Evolutionary conservation across 208 protist genomes (phyloP).

Genomic region (Tritrichomonas foetus): DNA sequence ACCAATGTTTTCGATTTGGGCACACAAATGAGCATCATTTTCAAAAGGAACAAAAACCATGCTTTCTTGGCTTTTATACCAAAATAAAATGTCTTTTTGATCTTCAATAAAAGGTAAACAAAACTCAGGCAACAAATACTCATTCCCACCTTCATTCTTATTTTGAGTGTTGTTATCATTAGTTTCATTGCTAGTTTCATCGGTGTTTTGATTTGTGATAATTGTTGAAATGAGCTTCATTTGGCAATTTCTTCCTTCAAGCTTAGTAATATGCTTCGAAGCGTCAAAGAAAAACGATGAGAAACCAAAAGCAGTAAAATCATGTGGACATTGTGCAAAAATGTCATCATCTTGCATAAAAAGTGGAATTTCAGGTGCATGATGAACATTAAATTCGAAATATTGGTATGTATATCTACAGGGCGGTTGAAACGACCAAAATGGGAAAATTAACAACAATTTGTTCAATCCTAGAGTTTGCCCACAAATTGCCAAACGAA

Average conservation of each 20-base stretch:
- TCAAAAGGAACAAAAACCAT: neutral
- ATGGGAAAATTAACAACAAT: neutral
- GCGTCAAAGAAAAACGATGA: neutral
- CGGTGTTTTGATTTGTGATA: neutral
- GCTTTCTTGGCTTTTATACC: neutral
- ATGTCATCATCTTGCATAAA: neutral
- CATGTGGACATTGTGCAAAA: neutral
- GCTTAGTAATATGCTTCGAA: neutral
- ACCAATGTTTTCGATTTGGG: neutral
- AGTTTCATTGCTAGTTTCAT: too few species aligned
- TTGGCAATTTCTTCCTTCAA: neutral
- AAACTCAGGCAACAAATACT: neutral
- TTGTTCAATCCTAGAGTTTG: neutral
- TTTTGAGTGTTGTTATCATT: too few species aligned
- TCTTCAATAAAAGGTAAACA: neutral
- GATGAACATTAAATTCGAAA: neutral
- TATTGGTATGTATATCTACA: neutral
- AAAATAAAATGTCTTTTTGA: neutral
- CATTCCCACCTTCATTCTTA: neutral
- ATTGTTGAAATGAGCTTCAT: neutral
- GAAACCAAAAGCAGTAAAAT: neutral
- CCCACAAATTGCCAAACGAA: neutral
- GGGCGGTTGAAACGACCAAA: neutral
- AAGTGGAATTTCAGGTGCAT: neutral
- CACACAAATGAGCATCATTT: neutral